These are phyloP conservation scores for Amanita subjunquillea DNA, from an alignment of 768 basidiomycete genomes.

Conservation along the genomic window DNA sequence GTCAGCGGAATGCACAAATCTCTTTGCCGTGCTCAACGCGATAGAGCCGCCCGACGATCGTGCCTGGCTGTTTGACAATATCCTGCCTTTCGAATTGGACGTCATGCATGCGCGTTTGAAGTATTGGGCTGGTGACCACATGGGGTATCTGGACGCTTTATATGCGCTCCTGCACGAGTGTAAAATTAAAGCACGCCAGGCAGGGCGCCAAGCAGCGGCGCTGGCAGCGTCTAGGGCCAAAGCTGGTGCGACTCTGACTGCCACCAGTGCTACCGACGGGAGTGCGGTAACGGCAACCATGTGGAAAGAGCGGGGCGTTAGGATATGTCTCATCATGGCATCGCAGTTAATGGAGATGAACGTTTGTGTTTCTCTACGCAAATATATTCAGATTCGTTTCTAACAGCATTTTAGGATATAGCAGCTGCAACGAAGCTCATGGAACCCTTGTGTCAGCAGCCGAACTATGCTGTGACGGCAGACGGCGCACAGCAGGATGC, in stretches of 20 bases:
- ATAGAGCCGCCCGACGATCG: slow-evolving; percentile 44
- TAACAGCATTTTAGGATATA: slow-evolving; percentile 41
- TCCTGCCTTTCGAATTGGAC: slow-evolving; percentile 52
- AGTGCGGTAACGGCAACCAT: slow-evolving; percentile 33
- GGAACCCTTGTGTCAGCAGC: slow-evolving; percentile 49
- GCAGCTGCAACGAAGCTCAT: slow-evolving; percentile 59
- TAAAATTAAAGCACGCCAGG: slow-evolving; percentile 36
- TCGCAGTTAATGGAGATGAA: slow-evolving; percentile 83
- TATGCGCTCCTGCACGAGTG: slow-evolving; percentile 53
- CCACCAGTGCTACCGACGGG: slow-evolving; percentile 17
- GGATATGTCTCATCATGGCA: slow-evolving; percentile 70
- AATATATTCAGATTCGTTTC: not conserved
- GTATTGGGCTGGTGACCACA: slow-evolving; percentile 76
- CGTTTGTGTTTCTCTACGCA: slow-evolving; percentile 25
- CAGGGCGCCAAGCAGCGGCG: slow-evolving; percentile 7
- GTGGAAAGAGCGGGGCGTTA: slow-evolving; percentile 77
- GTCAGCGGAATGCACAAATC: slow-evolving; percentile 74
- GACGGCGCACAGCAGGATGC: not conserved
- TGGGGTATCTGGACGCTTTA: slow-evolving; percentile 73
- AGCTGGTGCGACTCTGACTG: not conserved
- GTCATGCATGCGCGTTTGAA: slow-evolving; percentile 66
- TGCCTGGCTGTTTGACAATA: slow-evolving; percentile 45
- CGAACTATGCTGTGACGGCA: slow-evolving; percentile 5
- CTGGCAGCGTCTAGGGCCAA: not conserved
- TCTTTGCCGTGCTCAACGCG: slow-evolving; percentile 59